Conservation (phyloP, 2,329 filamentous ascomycete species). For the Xylariaceae sp. region DNA sequence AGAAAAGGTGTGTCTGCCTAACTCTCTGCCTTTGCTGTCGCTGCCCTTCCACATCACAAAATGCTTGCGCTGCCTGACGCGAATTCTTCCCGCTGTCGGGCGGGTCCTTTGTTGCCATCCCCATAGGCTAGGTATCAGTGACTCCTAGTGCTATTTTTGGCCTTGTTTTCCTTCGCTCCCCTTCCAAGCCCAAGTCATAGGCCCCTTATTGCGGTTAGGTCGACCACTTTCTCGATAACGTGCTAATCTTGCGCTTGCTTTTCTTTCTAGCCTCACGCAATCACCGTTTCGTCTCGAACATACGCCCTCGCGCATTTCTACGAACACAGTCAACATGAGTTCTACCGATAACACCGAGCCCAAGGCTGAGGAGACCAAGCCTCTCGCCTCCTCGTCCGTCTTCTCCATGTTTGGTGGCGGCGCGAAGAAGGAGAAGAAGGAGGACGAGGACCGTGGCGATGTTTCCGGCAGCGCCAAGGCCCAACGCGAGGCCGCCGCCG, state of each 20-base stretch:
- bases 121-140: neutral
- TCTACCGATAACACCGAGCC: conserved; percentile 47
- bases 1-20: conserved; percentile 18
- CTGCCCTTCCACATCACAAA: neutral
- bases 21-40: conserved; percentile 6
- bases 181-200: neutral
- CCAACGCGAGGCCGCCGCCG: conserved; percentile 58
- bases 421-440: conserved; percentile 94
- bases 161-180: neutral
- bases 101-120: conserved; percentile 3
- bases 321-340: conserved; percentile 39
- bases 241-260: conserved; percentile 8
- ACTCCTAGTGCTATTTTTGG: conserved; percentile 4
- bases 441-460: conserved; percentile 74
- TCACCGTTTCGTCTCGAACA: neutral
- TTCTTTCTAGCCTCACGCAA: conserved; percentile 3
- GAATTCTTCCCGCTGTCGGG: conserved; percentile 1
- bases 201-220: neutral
- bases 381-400: conserved; percentile 58
- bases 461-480: conserved; percentile 85
- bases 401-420: conserved; percentile 99
- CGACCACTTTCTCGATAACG: neutral
- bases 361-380: conserved; percentile 49
- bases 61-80: conserved; percentile 10
- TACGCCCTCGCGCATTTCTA: conserved; percentile 3